Evolutionary conservation across 345 rosid genomes (phyloP).

Genomic region (Syzygium aromaticum): DNA sequence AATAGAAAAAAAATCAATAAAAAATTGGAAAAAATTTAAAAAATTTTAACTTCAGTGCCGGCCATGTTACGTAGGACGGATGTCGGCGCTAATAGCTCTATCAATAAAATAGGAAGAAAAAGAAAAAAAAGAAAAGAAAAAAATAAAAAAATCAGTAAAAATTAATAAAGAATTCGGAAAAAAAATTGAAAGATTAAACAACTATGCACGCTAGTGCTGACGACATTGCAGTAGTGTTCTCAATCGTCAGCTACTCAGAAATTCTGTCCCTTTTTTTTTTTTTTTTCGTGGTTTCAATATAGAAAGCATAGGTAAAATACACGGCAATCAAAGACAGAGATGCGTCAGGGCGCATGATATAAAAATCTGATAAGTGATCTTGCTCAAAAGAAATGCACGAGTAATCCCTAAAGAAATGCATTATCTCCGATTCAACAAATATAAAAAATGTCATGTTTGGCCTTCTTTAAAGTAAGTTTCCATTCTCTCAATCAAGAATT

Average conservation of each 20-base stretch:
- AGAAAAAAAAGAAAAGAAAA: not conserved
- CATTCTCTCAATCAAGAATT: not conserved
- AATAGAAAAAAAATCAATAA: too few species aligned
- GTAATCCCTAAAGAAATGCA: not conserved
- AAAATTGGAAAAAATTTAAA: too few species aligned
- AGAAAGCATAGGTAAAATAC: too few species aligned
- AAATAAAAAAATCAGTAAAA: not conserved
- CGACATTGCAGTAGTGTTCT: too few species aligned
- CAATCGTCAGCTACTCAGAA: too few species aligned
- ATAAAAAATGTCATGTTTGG: not conserved
- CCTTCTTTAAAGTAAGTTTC: not conserved
- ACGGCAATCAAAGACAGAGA: not conserved
- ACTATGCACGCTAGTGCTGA: fast-evolving
- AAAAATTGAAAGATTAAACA: too few species aligned
- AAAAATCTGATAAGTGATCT: not conserved
- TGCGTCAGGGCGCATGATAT: not conserved
- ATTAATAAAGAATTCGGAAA: not conserved
- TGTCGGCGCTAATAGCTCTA: too few species aligned
- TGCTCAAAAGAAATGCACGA: not conserved
- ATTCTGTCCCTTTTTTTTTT: too few species aligned
- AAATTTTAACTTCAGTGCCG: too few species aligned
- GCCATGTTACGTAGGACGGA: too few species aligned
- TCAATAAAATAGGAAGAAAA: too few species aligned
- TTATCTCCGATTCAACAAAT: not conserved
- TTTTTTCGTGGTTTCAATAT: too few species aligned